Percentiles rank a stretch among this genome's conserved stretches.
Conservation (phyloP, 441 rosid species). For the Cnidoscolus chayamansa region DNA sequence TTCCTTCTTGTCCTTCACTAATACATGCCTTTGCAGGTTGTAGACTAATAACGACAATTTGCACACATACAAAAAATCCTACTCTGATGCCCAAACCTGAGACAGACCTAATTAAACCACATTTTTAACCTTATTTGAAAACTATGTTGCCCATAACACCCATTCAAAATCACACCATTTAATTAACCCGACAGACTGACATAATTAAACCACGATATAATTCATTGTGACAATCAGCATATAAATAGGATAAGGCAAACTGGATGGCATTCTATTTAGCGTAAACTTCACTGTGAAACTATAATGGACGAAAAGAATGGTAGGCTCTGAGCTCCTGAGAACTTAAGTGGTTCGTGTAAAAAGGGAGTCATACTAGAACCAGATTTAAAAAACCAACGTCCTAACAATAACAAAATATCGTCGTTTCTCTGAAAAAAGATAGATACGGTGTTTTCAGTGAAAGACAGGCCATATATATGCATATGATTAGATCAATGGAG, state of each 20-base stretch:
- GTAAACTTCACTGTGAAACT: neutral
- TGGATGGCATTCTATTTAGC: neutral
- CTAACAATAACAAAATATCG: neutral
- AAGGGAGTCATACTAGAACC: neutral
- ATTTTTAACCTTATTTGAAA: neutral
- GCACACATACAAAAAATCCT: neutral
- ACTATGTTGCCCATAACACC: neutral
- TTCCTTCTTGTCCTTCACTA: neutral
- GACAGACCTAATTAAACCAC: neutral
- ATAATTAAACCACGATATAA: neutral
- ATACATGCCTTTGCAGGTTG: neutral
- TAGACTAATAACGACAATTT: neutral
- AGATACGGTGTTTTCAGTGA: neutral
- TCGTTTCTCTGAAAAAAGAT: neutral
- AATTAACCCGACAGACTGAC: neutral
- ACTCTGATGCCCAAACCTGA: neutral
- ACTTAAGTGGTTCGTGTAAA: neutral
- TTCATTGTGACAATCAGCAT: neutral
- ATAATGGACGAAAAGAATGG: neutral
- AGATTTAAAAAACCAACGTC: neutral
- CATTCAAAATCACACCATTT: neutral
- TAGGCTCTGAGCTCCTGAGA: neutral
- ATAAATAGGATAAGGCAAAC: neutral
- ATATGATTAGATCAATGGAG: slow-evolving; percentile 28
- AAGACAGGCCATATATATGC: neutral